phyloP scores from a whole-genome alignment of 2,329 filamentous ascomycete species.

The Emergomyces africanus region DNA sequence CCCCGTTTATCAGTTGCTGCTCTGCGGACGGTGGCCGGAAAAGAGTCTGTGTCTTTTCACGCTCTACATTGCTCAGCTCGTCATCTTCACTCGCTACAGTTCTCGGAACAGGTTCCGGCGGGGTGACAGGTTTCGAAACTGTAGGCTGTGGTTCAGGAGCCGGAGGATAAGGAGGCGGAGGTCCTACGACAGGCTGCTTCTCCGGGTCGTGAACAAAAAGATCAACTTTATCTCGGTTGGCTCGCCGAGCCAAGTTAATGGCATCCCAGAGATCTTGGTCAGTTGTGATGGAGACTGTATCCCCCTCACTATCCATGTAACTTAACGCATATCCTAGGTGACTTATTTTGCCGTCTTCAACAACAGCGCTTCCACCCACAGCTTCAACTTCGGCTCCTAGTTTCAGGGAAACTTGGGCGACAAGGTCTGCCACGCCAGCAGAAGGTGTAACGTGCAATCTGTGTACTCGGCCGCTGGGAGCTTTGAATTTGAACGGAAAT shows the following conservation, averaged over 20 bases:
- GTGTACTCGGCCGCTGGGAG: constrained; percentile 86
- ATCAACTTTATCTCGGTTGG: constrained; percentile 82
- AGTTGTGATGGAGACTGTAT: constrained; percentile 92
- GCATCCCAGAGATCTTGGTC: constrained; percentile 88
- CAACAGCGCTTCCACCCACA: constrained; percentile 66
- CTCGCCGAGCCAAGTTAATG: constrained; percentile 66
- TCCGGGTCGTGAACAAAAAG: constrained; percentile 91
- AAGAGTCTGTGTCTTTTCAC: constrained; percentile 28
- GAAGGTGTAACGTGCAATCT: constrained; percentile 73
- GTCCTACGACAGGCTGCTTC: constrained; percentile 58
- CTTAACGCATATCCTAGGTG: constrained; percentile 77
- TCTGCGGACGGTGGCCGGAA: constrained; percentile 40
- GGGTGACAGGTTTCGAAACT: constrained; percentile 37
- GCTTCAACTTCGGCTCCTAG: constrained; percentile 70
- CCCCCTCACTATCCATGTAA: constrained; percentile 93
- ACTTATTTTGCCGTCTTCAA: constrained; percentile 67
- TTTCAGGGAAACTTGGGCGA: constrained; percentile 67
- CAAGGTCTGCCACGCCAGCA: constrained; percentile 67
- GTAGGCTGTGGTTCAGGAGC: constrained; percentile 47
- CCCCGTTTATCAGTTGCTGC: constrained; percentile 70
- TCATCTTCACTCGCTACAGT: constrained; percentile 44
- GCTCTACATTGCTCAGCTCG: constrained; percentile 23
- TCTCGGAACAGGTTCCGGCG: constrained; percentile 40
- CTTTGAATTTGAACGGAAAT: constrained; percentile 99
- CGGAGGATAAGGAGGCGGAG: constrained; percentile 16